Conservation (phyloP, 2,329 filamentous ascomycete genomes). For the Penicillium nordicum region DNA sequence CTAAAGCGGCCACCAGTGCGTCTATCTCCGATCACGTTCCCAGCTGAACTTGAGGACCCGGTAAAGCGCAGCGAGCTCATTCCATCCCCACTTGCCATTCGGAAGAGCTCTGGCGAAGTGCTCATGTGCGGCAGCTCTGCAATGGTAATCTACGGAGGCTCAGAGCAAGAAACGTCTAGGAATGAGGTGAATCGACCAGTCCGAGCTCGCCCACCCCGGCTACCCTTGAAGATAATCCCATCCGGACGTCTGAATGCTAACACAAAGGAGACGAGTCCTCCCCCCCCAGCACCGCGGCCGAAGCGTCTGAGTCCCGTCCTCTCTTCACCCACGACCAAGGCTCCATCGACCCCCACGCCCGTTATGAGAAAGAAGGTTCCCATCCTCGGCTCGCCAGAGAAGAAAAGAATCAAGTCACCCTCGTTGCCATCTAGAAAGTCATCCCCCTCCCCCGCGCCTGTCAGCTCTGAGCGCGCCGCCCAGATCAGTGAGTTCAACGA, state of each 20-base stretch:
- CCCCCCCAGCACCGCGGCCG: neutral
- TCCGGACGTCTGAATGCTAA: slow-evolving; percentile 5
- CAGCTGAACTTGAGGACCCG: neutral
- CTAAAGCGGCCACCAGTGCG: neutral
- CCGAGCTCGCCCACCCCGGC: slow-evolving; percentile 17
- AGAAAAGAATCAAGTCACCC: neutral
- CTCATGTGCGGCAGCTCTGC: neutral
- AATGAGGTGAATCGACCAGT: neutral
- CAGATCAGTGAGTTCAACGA: slow-evolving; percentile 25
- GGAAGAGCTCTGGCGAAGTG: slow-evolving; percentile 16
- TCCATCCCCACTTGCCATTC: slow-evolving; percentile 28
- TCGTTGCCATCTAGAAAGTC: neutral
- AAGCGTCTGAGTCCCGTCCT: neutral
- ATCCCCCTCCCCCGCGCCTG: neutral
- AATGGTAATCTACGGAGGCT: neutral
- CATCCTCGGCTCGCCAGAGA: neutral
- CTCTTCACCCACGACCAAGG: neutral
- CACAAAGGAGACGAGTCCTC: neutral
- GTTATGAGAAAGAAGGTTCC: neutral
- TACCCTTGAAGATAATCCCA: slow-evolving; percentile 23
- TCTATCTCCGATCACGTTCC: slow-evolving; percentile 4
- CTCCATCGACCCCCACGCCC: neutral
- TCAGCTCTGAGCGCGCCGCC: slow-evolving; percentile 4
- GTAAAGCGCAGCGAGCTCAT: slow-evolving; percentile 13
- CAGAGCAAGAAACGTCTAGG: neutral